Evolutionary conservation across 371 early-diverging fungal species (phyloP), one percentile per base, ranked within the genome.

Genomic region (Mortierella sp.): DNA sequence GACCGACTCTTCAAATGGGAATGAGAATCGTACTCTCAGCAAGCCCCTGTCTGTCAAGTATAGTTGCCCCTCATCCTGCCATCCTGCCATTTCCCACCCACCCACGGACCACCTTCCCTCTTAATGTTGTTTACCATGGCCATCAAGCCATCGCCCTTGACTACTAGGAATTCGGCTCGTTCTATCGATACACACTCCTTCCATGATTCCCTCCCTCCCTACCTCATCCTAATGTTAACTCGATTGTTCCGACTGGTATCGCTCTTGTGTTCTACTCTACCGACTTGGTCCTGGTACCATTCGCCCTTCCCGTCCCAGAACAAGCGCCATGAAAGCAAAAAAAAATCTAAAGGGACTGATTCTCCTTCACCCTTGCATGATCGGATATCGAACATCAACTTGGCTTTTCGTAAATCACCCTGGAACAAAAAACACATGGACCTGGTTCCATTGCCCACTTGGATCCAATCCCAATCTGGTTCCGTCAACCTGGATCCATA

Each of bases 281-380:
- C n/a, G n/a, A n/a, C n/a, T n/a, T n/a, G n/a, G n/a, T n/a, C n/a
- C n/a, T n/a, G n/a, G n/a, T n/a, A n/a, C n/a, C n/a, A 47, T 47
- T 47, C 19, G 22, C 47, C 47, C 47, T 47, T 47, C 47, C 19
- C 47, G n/a, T n/a, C n/a, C n/a, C n/a, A n/a, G n/a, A n/a, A n/a
- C n/a, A n/a, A n/a, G n/a, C n/a, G n/a, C n/a, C n/a, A n/a, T n/a
- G n/a, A n/a, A n/a, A n/a, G n/a, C n/a, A n/a, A n/a, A n/a, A 34
- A 34, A 29, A 11, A 29, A 34, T 16, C 31, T n/a, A n/a, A 58
- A 58, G 58, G 58, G 19, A 31, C 58, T 29, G 58, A 58, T 58
- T 58, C 58, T 58, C 58, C 58, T 58, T 58, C 34, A 58, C 34
- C 58, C 58, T 58, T 58, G 34, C 29, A 29, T 47, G 14, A 22